Base-by-base conservation (phyloP, 768 basidiomycete species). In the Mrakia blollopis region DNA sequence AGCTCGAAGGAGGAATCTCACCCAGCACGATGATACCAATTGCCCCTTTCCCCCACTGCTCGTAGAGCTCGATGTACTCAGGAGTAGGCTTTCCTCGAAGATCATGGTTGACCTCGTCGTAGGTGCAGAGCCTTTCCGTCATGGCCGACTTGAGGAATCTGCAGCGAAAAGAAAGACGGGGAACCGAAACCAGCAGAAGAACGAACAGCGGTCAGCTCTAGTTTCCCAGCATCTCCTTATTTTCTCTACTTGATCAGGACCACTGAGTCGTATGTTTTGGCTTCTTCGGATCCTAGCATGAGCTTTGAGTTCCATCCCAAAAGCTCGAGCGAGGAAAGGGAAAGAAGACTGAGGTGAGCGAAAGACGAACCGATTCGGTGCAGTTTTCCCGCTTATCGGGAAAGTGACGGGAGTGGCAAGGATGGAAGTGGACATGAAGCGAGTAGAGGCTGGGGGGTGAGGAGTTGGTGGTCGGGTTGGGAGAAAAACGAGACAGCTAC, bases 121-220 rank as follows among this genome's bases (percentile, higher is more conserved):
- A 83, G 0, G 79, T 79, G 73, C 82, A 82, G n/a, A 83, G 79
- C 28, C 82, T 80, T 78, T 83, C 83, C 0, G 82, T 83, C 83
- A 83, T 82, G 10, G 82, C 80, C 7, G 79, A 79, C 78, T 69
- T 71, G 35, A 61, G 50, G n/a, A 76, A 73, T 13, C 50, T 54
- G 62, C 16, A 9, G 11, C 18, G 10, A 57, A n/a, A 1, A 73
- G 23, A 23, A 25, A 44, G 44, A 2, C 11, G 44, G 11, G 10
- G 44, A 6, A 30, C 16, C 0, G n/a, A 14, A 65, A 21, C 25
- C 39, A n/a, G 10, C n/a, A 25, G 25, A 35, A n/a, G 30, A 74
- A n/a, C 35, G 32, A n/a, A 60, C n/a, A n/a, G n/a, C n/a, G 41
- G 41, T 30, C 16, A 71, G 69, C 69, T 50, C 69, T 7, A 63